Evolutionary conservation across 306 rosid genomes (phyloP), one percentile per base, ranked within the genome.

Genomic region (Quercus gilva): DNA sequence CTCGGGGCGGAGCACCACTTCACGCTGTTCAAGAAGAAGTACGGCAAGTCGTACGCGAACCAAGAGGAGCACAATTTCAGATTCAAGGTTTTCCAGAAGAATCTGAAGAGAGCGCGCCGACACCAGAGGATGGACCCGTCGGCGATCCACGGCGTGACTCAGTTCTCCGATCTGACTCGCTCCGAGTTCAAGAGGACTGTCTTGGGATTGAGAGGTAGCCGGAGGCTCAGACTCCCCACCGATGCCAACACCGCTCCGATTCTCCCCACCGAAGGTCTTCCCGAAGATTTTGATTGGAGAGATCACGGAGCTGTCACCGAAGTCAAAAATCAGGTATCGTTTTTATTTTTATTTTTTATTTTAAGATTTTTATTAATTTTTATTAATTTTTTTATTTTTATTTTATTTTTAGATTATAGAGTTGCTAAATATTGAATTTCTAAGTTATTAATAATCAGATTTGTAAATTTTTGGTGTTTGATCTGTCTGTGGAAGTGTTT

Each of bases 251-350:
- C 80, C 25, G 99, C 99, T 41, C 98, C 98, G 11, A 81, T 91
- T 75, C 84, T 95, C 19, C 99, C 99, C 0, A 91, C 96, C 0
- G 92, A 91, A 77, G 68, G 86, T 84, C 92, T 95, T 78, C 99
- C 99, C 0, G 63, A 3, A 8, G 97, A 93, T 85, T 91, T 93
- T 87, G 99, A 95, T 79, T 95, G 99, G 99, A 90, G 98, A 74
- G 98, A 91, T 12, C 83, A 28, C 1, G 98, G 98, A 20, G 99
- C 97, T 6, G 98, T 95, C 74, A 84, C 93, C 4, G 21, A 85
- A 6, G 93, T 91, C 8, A 95, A 95, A 82, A 93, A 93, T 75
- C 99, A 95, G 99, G 99, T 92, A 5, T 25, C 17, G 13, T 13
- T 4, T 64, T 0, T 1, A 2, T 45, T 43, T 18, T 12, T 18